Base-by-base conservation (phyloP, 306 rosid genomes). In the Vicia villosa region DNA sequence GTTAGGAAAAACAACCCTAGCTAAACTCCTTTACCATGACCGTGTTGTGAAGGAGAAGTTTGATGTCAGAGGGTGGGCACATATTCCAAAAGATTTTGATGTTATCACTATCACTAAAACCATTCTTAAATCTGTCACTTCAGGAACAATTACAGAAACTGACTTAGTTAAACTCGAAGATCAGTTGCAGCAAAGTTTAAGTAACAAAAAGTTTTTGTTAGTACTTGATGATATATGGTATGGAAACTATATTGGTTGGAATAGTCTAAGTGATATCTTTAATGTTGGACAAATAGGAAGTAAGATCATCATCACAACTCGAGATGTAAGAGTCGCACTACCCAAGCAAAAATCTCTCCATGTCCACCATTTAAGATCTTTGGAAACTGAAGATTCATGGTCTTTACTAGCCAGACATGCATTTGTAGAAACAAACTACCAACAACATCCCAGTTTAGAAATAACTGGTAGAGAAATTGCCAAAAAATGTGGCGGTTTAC, bases 191-290 rank as follows among this genome's bases (percentile, higher is more conserved):
- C 28, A 74, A 36, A 60, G 58, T 3, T 47, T 84, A 58, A 38
- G 9, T 4, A 62, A 71, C 4, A 80, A 41, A 67, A 70, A 59
- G 16, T 77, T 74, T 73, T 61, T 84, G 68, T 68, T 80, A 21
- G 81, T 80, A n/a, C 49, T 84, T 26, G 87, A 83, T 61, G 83
- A 83, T 42, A 62, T 80, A 54, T 83, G 88, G 85, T 45, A 30
- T 50, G 74, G 61, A 37, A 77, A 66, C 42, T 77, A 71, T 56
- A 38, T 32, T 42, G 71, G 66, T 6, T 84, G 85, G 88, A 79
- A 77, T 41, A 57, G 55, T n/a, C 36, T 74, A 3, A 70, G 22
- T 47, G 50, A 6, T 20, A 63, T 63, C 6, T 63, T 63, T 63
- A 63, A 41, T 38, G 36, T 15, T 12, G 52, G 68, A 0, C 13